These are phyloP conservation scores for Rosa persica DNA, from an alignment of 306 rosid genomes.

Conservation along the genomic window DNA sequence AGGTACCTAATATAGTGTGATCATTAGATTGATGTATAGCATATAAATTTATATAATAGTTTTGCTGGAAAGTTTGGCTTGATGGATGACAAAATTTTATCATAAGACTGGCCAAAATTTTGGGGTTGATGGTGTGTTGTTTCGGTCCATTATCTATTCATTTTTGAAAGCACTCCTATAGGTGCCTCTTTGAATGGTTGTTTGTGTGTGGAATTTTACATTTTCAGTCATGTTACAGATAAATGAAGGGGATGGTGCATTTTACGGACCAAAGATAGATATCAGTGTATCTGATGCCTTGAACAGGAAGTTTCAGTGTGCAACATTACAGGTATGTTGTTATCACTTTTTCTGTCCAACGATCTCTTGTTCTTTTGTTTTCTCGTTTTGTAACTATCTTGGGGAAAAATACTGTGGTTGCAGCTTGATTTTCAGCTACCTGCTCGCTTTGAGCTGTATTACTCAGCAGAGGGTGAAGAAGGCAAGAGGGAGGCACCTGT, in stretches of 20 bases:
- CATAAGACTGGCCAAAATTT: too few species aligned
- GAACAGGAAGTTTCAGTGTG: conserved; percentile 85
- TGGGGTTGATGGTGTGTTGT: background rate
- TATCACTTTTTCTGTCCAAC: background rate
- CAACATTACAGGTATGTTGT: conserved; percentile 73
- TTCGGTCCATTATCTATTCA: background rate
- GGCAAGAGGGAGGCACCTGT: conserved; percentile 88
- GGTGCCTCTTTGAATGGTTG: conserved; percentile 12
- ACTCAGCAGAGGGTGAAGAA: conserved; percentile 82
- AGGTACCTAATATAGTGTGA: background rate
- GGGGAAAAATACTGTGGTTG: conserved; percentile 31
- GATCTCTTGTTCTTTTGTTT: conserved; percentile 9
- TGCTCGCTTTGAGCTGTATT: conserved; percentile 77
- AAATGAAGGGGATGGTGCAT: conserved; percentile 94
- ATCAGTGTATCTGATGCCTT: conserved; percentile 90
- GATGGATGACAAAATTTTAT: background rate
- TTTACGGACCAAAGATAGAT: conserved; percentile 94
- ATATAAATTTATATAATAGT: background rate
- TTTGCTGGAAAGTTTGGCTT: background rate
- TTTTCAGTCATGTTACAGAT: conserved; percentile 43
- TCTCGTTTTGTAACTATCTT: conserved; percentile 14
- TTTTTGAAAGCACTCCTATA: conserved; percentile 8
- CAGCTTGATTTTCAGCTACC: conserved; percentile 99
- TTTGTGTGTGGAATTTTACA: conserved; percentile 2
- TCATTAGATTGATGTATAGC: background rate